Base-by-base conservation (phyloP, 352 stramenopile species). In the Phytophthora pini region DNA sequence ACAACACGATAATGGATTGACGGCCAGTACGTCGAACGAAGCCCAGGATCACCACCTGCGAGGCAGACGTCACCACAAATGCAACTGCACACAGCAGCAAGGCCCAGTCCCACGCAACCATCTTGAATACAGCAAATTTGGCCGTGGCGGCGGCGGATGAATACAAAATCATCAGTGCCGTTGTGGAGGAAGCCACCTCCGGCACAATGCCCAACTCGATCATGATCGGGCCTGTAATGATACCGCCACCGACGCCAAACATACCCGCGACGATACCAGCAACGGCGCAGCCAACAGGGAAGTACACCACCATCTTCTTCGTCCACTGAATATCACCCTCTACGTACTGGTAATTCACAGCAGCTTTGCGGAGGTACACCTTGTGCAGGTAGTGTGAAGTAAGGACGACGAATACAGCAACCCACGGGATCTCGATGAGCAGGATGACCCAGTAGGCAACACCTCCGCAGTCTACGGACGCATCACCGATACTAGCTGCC, bases 211-310 rank as follows among this genome's bases (percentile, higher is more conserved):
- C 80, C 61, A 86, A 56, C 53, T 89, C 80, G 17, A 91, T 72
- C 74, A 88, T 76, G 17, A 91, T 61, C 3, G 80, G 82, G 1
- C 82, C 79, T 9, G 76, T 80, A 56, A 91, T 76, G 62, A 87
- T 78, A 24, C 68, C 79, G 17, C 73, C 80, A 26, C 79, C 80
- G 32, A 89, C 71, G 56, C 76, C 80, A 43, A 89, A 77, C 43
- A 87, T 67, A 2, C 65, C 74, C 3, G 79, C 76, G 11, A 83
- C 65, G n/a, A 88, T 61, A 8, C 79, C 78, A 0, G 70, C 76
- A 22, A 73, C 11, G 4, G 77, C 56, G 27, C 70, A 82, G 8
- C 53, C 58, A 5, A 79, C 31, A n/a, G 79, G 75, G 27, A 82
- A 85, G 17, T 47, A 68, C 5, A 76, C 27, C 4, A 79, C 72